Percentiles rank a stretch among this genome's conserved stretches.
Conservation (phyloP, 2,329 filamentous ascomycete species). For the Colletotrichum euphorbiae region DNA sequence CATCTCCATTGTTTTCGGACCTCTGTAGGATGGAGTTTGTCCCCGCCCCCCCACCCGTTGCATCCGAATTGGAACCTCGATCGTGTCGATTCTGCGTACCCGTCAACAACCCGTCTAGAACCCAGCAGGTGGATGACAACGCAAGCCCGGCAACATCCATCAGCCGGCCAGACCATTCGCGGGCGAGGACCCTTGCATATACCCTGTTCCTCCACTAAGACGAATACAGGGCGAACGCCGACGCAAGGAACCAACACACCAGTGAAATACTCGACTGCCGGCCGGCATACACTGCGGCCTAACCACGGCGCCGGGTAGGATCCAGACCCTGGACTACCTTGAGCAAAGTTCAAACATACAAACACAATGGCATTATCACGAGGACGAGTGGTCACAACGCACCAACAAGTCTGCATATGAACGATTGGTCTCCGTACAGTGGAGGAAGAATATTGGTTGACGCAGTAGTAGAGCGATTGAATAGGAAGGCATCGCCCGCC, state of each 20-base stretch:
- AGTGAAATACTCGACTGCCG: conserved; percentile 9
- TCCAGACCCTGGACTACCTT: neutral
- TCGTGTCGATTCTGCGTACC: neutral
- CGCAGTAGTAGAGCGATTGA: neutral
- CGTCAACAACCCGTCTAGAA: neutral
- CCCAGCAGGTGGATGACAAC: neutral
- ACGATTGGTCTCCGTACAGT: neutral
- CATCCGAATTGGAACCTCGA: neutral
- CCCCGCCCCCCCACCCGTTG: neutral
- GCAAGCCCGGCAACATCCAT: neutral
- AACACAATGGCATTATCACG: neutral
- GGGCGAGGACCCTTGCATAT: conserved; percentile 5
- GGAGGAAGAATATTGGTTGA: conserved; percentile 3
- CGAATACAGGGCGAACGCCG: conserved; percentile 5
- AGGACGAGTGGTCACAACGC: neutral
- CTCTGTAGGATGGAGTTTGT: conserved; percentile 3
- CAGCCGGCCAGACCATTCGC: conserved; percentile 11
- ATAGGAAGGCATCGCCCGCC: neutral
- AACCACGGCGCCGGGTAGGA: conserved; percentile 14
- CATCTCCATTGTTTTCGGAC: neutral
- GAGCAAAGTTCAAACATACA: neutral
- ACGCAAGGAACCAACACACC: conserved; percentile 5
- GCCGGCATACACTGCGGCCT: conserved; percentile 7
- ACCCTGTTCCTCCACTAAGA: neutral
- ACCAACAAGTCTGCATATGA: neutral